Evolutionary conservation across 768 basidiomycete species (phyloP), one percentile per base, ranked within the genome.

Genomic region (Podaxis rugospora): DNA sequence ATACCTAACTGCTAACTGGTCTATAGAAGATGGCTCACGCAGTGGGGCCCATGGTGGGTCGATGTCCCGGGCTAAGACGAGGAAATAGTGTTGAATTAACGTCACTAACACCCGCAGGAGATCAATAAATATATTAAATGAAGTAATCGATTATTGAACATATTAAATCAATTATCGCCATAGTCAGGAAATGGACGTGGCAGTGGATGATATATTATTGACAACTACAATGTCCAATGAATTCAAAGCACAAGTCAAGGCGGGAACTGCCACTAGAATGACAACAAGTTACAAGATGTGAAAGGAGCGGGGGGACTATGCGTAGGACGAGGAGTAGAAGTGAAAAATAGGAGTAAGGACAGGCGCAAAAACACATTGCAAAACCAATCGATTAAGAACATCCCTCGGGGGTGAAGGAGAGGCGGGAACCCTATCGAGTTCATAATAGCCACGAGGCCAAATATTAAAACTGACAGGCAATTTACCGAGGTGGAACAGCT

Each of bases 401-500:
- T 18, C 16, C 18, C 9, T 4, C 25, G 9, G 50, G 54, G 16
- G n/a, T 14, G 37, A 44, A 49, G 27, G 49, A 55, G 1, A 9
- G 9, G 28, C 21, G 23, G 35, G 51, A 25, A 49, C 35, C 36
- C 36, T 51, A 35, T 42, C 27, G 44, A 47, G 40, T 42, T 47
- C 57, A 62, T 49, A 56, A 56, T 55, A 40, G 44, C 25, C 42
- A 18, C 16, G n/a, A 2, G 42, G n/a, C 50, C 51, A 55, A 18
- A 59, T 23, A n/a, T 47, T 46, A 57, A 18, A 61, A 53, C 35
- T 66, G 51, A 63, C n/a, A 50, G 50, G 57, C 14, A 59, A 53
- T 21, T 67, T 55, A 65, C 28, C 59, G 53, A 13, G 70, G 71
- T 21, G 80, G 80, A 35, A 80, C 64, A 2, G 79, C 80, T 62